Percentiles rank a stretch among this genome's conserved stretches.
phyloP scores from a whole-genome alignment of 108 stramenopile genomes.

The Bacterosira constricta region DNA sequence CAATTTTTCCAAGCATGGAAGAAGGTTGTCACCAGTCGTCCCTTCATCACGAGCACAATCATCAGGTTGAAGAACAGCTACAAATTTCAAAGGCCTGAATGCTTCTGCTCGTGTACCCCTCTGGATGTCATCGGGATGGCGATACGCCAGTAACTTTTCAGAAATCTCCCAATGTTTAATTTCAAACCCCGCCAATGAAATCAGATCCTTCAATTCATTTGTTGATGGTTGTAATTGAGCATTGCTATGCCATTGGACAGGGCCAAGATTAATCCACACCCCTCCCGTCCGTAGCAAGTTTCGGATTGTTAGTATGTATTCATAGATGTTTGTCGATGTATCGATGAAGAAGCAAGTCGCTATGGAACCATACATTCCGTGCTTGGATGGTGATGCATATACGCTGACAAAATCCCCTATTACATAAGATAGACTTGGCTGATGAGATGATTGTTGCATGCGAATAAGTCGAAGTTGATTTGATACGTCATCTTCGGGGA shows the following conservation, averaged over 20 bases:
- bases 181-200: slow-evolving; percentile 59
- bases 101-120: slow-evolving; percentile 57
- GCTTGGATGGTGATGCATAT: slow-evolving; percentile 39
- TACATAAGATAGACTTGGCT: slow-evolving; percentile 70
- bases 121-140: slow-evolving; percentile 48
- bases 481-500: slow-evolving; percentile 49
- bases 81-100: slow-evolving; percentile 61
- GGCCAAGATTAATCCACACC: slow-evolving; percentile 86
- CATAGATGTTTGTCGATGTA: slow-evolving; percentile 83
- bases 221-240: slow-evolving; percentile 64
- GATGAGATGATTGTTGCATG: slow-evolving; percentile 16
- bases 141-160: slow-evolving; percentile 61
- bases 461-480: background rate
- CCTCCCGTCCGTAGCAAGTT: slow-evolving; percentile 50
- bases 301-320: slow-evolving; percentile 61
- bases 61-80: slow-evolving; percentile 10
- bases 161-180: slow-evolving; percentile 70
- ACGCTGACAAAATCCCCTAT: slow-evolving; percentile 71
- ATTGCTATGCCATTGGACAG: slow-evolving; percentile 86
- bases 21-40: background rate
- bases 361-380: slow-evolving; percentile 56
- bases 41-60: background rate
- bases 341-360: slow-evolving; percentile 87
- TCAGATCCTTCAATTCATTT: slow-evolving; percentile 68
- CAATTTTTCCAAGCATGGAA: slow-evolving; percentile 7